Evolutionary conservation across 768 basidiomycete genomes (phyloP), one percentile per base, ranked within the genome.

Genomic region (Panaeolus cyanescens): DNA sequence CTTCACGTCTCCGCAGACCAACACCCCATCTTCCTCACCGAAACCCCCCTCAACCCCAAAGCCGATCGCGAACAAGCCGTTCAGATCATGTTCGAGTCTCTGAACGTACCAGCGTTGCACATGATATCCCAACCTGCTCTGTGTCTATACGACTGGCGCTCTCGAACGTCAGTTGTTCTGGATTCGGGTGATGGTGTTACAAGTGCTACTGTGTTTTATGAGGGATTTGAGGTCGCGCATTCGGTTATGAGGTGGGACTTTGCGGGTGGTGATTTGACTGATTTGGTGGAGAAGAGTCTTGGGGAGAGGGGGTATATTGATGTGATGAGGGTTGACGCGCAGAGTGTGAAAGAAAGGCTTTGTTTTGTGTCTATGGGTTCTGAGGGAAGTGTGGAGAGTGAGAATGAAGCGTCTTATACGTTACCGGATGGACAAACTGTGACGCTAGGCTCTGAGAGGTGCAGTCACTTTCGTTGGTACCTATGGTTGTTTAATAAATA

Each of bases 101-200:
- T 93, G 83, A 91, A 91, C 73, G 88, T 85, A n/a, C 92, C 91
- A 58, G 91, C 91, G 1, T 90, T 92, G 82, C 92, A 92, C 80
- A 89, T 92, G 65, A 82, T 88, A 54, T 91, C 92, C 74, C 91
- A 92, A 79, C 91, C 90, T 71, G 90, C 92, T 45, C 80, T 92
- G 25, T 91, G 89, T 54, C 83, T 92, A 36, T 95, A 95, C 77
- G 93, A 95, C 37, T 95, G 92, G 19, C 94, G 94, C 76, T 90
- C 93, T 74, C 95, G 93, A 34, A 96, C 95, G 34, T 90, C 90
- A 82, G 89, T 96, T 77, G 95, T 96, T 25, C 83, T 96, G 69
- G 95, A 96, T 78, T 96, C 95, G n/a, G 95, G 95, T 72, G 95
- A 96, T 75, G 95, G 95, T 84, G 95, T 96, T 63, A 88, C 91